Evolutionary conservation across 2,329 filamentous ascomycete species (phyloP), one percentile per base, ranked within the genome.

Genomic region (Meredithiella fracta): DNA sequence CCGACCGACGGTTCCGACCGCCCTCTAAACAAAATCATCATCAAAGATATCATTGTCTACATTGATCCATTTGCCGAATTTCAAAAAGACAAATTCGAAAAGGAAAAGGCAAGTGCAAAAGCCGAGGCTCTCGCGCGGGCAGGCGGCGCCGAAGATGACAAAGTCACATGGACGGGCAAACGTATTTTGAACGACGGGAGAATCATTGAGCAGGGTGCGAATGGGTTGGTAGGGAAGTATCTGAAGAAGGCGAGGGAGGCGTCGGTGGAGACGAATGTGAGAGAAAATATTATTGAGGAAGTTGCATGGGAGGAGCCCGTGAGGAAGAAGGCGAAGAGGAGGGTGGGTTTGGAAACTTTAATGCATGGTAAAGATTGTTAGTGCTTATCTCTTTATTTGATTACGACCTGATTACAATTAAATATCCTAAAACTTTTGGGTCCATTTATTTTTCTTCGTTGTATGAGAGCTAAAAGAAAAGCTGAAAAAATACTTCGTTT

Each of bases 1-100:
- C 80, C 85, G 1, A 84, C 83, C 0, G 87, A 90, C 62, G 79
- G 80, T n/a, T 79, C 74, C 17, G 84, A 89, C 66, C 74, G 84
- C 5, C 92, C 92, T 0, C 72, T 83, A 0, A 78, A 85, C 54
- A 85, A 91, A 57, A 85, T 96, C 59, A 70, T 80, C 59, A 92
- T 98, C 63, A 78, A 84, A 62, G 85, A 94, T 58, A 75, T 96
- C 0, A 81, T 86, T 0, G 80, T 98, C 4, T 92, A 94, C 61
- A 79, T 97, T 5, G 91, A 98, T 66, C 92, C 92, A 0, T 98
- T 98, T 65, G 89, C 89, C 59, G 91, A 97, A 69, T 98, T 94
- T 64, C 73, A 88, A 64, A 85, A 84, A 62, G 77, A 90, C 65
- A 84, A 82, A 62, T 74, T 74, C 47, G 77, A 85, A 56, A 73